A percentile compares a stretch with the other conserved stretches of the same genome.
Evolutionary conservation across 768 basidiomycete species (phyloP).

Genomic region (Candolleomyces aberdarensis): DNA sequence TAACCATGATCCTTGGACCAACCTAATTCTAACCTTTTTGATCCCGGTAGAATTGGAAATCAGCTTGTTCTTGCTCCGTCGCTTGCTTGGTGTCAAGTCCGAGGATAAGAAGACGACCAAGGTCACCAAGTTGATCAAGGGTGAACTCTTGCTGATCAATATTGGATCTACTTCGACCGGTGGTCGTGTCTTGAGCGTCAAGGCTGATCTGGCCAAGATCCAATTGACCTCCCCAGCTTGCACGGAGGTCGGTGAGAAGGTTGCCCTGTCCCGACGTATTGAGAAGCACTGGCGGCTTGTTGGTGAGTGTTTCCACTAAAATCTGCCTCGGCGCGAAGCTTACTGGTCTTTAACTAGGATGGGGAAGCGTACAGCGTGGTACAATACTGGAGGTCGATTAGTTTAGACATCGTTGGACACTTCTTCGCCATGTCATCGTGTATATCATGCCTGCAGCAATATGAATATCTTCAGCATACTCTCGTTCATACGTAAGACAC

Average conservation of each 20-base stretch:
- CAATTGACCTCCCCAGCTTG: slow-evolving; percentile 93
- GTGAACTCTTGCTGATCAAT: slow-evolving; percentile 93
- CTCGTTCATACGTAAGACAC: neutral
- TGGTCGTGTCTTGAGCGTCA: slow-evolving; percentile 90
- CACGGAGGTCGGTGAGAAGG: slow-evolving; percentile 96
- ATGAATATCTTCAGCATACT: no score
- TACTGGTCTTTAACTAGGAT: slow-evolving; percentile 29
- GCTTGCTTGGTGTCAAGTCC: slow-evolving; percentile 95
- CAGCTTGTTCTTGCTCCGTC: slow-evolving; percentile 89
- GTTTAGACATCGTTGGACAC: slow-evolving; percentile 11
- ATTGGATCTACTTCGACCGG: slow-evolving; percentile 98
- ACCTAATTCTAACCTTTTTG: slow-evolving; percentile 2
- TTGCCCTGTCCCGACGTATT: slow-evolving; percentile 89
- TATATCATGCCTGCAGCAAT: no score
- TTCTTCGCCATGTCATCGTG: neutral
- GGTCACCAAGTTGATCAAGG: slow-evolving; percentile 86
- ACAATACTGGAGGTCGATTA: slow-evolving; percentile 80
- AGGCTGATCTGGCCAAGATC: slow-evolving; percentile 93
- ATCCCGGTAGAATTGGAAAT: slow-evolving; percentile 73
- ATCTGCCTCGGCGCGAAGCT: neutral
- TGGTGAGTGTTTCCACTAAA: slow-evolving; percentile 48
- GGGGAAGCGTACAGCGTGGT: slow-evolving; percentile 84
- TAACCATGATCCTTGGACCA: no score
- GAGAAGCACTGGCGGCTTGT: slow-evolving; percentile 99
- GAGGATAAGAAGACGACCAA: slow-evolving; percentile 99